Evolutionary conservation across 495 filamentous ascomycete genomes (phyloP).

Genomic region (Hamigera avellanea): DNA sequence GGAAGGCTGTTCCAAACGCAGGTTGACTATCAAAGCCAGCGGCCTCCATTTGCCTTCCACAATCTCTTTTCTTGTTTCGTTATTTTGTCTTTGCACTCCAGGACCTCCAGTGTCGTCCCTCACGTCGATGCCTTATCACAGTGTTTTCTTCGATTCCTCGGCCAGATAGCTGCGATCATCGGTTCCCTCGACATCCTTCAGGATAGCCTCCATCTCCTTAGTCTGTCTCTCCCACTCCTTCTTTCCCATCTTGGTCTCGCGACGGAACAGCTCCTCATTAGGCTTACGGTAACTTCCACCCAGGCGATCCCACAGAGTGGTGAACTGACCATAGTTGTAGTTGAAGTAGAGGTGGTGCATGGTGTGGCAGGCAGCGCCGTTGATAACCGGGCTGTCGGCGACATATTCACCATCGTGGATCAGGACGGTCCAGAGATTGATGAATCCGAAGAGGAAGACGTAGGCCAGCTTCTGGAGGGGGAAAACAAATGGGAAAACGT

Average conservation of each 20-base stretch:
- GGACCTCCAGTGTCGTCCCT: no score
- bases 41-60: no score
- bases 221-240: slow-evolving; percentile 71
- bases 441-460: slow-evolving; percentile 75
- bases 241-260: slow-evolving; percentile 79
- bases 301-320: slow-evolving; percentile 86
- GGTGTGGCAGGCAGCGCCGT: slow-evolving; percentile 92
- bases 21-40: no score
- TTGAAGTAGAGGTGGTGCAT: slow-evolving; percentile 99
- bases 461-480: slow-evolving; percentile 88
- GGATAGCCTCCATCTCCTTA: slow-evolving; percentile 76
- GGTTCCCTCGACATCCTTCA: slow-evolving; percentile 74
- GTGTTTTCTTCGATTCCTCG: slow-evolving; percentile 30
- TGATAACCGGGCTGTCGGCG: slow-evolving; percentile 76
- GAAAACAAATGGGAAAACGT: slow-evolving; percentile 87
- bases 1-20: no score
- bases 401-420: slow-evolving; percentile 98
- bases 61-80: no score
- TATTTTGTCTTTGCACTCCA: no score
- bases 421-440: slow-evolving; percentile 96
- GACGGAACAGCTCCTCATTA: slow-evolving; percentile 75
- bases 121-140: slow-evolving; percentile 8
- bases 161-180: slow-evolving; percentile 66
- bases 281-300: slow-evolving; percentile 83
- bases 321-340: slow-evolving; percentile 97